phyloP scores from a whole-genome alignment of 805 yeast species.

The Wickerhamiella qilinensis region DNA sequence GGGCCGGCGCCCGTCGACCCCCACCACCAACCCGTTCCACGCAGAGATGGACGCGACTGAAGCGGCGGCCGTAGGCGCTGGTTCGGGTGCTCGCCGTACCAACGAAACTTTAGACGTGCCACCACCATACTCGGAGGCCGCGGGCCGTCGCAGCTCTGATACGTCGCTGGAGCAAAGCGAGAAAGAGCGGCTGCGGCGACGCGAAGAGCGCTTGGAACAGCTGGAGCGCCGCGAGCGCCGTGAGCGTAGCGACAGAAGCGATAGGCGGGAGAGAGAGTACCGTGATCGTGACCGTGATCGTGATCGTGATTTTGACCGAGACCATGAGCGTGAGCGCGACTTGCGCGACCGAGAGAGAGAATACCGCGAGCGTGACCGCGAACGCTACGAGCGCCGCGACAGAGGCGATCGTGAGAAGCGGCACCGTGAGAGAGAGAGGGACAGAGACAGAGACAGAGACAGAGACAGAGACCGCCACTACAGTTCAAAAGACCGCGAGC shows the following conservation, averaged over 20 bases:
- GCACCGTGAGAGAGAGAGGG: slow-evolving; percentile 2
- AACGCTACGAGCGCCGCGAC: background rate
- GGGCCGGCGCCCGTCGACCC: slow-evolving; percentile 1
- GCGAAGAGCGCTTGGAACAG: slow-evolving; percentile 14
- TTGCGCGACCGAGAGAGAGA: background rate
- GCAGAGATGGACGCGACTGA: slow-evolving; percentile 1
- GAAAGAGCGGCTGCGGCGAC: slow-evolving; percentile 4
- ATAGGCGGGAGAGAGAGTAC: slow-evolving; percentile 9
- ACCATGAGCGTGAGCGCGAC: slow-evolving; percentile 7
- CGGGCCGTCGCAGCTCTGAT: slow-evolving; percentile 11
- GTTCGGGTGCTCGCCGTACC: no score
- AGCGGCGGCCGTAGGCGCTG: no score
- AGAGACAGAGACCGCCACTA: slow-evolving; percentile 2
- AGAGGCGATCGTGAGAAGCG: background rate
- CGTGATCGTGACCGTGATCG: slow-evolving; percentile 1
- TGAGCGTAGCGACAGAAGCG: no score
- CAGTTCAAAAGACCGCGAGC: background rate
- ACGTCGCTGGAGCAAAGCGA: slow-evolving; percentile 4
- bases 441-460: slow-evolving; percentile 4
- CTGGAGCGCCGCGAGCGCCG: slow-evolving; percentile 11
- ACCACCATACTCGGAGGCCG: slow-evolving; percentile 8
- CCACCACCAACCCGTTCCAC: background rate
- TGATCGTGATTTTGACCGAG: slow-evolving; percentile 5
- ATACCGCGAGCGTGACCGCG: background rate
- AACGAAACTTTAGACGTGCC: background rate